Conservation (phyloP, 192 early-diverging fungal genomes). For the Mortierella claussenii region DNA sequence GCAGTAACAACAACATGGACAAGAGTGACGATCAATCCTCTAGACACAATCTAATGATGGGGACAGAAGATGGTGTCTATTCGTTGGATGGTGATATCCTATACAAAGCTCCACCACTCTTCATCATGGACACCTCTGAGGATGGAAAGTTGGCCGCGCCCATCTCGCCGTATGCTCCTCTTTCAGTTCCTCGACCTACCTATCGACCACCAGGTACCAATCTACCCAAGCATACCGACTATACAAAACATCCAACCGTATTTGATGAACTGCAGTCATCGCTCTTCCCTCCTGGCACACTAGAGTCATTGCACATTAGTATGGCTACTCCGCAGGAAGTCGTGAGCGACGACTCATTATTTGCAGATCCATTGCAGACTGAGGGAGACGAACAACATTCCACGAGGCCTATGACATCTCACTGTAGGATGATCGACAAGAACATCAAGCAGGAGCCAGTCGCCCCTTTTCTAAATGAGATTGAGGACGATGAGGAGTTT, state of each 20-base stretch:
- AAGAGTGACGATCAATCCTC: background rate
- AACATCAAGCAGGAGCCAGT: background rate
- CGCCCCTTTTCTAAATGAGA: background rate
- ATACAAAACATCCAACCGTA: constrained; percentile 36
- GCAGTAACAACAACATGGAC: background rate
- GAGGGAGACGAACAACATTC: constrained; percentile 6
- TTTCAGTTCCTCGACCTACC: constrained; percentile 32
- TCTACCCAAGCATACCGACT: constrained; percentile 40
- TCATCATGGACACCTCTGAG: constrained; percentile 11
- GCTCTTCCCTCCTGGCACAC: constrained; percentile 43
- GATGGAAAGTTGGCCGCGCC: constrained; percentile 24
- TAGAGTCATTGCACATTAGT: constrained; percentile 33
- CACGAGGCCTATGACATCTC: background rate
- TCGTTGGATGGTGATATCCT: constrained; percentile 35
- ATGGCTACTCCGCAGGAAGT: constrained; percentile 55
- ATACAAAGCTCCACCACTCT: constrained; percentile 47
- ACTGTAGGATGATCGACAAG: background rate
- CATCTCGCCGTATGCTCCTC: background rate
- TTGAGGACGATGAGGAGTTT: constrained; percentile 6
- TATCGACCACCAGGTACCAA: constrained; percentile 43
- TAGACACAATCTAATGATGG: background rate
- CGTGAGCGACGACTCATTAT: constrained; percentile 33
- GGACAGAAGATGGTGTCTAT: constrained; percentile 13
- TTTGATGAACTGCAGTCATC: constrained; percentile 50
- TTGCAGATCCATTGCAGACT: constrained; percentile 18